Evolutionary conservation across 2,329 filamentous ascomycete species (phyloP).

Genomic region (Neophaeococcomyces mojaviensis): DNA sequence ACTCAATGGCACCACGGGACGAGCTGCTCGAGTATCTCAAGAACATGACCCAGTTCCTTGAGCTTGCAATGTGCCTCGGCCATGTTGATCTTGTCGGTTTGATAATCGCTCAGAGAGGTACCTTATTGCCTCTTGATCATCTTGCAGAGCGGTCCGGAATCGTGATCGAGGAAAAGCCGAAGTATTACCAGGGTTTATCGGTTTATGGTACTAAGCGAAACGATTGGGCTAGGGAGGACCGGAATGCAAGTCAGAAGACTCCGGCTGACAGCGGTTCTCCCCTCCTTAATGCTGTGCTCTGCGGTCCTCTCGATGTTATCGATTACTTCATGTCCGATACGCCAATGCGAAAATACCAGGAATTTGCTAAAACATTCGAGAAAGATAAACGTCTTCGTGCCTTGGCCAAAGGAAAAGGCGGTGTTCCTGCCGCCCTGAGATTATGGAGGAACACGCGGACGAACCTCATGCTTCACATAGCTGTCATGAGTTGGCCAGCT

Average conservation of each 20-base stretch:
- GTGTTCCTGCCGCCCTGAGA: constrained; percentile 55
- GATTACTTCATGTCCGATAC: constrained; percentile 72
- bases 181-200: constrained; percentile 68
- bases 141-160: constrained; percentile 60
- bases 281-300: constrained; percentile 27
- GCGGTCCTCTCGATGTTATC: constrained; percentile 56
- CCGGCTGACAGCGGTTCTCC: constrained; percentile 23
- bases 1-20: constrained; percentile 26
- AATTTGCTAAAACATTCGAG: constrained; percentile 57
- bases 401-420: constrained; percentile 52
- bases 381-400: constrained; percentile 57
- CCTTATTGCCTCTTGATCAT: constrained; percentile 60
- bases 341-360: constrained; percentile 58
- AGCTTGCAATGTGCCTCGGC: constrained; percentile 38
- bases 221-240: constrained; percentile 58
- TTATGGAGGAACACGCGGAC: constrained; percentile 42
- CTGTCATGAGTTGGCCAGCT: constrained; percentile 43
- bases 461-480: constrained; percentile 60
- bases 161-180: constrained; percentile 56
- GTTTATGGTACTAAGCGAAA: constrained; percentile 66
- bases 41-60: constrained; percentile 25
- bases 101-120: constrained; percentile 59
- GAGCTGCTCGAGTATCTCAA: constrained; percentile 5
- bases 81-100: constrained; percentile 53
- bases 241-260: constrained; percentile 9